Evolutionary conservation across 176 grass and related monocot genomes (phyloP), one percentile per base, ranked within the genome.

Genomic region (Metroxylon sagu): DNA sequence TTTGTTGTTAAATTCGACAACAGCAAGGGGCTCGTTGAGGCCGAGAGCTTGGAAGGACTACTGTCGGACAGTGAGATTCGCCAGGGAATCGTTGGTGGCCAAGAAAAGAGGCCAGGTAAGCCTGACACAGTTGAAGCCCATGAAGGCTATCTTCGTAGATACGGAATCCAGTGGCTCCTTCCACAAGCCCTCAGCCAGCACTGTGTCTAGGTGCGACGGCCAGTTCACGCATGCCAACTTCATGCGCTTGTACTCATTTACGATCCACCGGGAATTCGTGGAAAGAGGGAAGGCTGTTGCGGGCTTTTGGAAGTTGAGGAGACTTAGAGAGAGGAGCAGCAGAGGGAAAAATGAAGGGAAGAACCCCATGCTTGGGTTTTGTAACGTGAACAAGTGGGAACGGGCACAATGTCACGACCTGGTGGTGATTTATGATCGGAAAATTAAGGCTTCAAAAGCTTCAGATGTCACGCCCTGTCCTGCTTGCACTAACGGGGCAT

Each of bases 181-280:
- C 4, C 75, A 61, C 29, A 96, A 65, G 14, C 91, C 86, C 16
- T 96, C 91, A 1, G 86, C 77, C 25, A 96, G 75, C 91, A 96
- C 80, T 48, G 80, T 64, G 64, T 96, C 71, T 29, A 96, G 75
- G 61, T 96, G 91, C 23, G 91, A 90, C 62, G 91, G 91, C 86
- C 83, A 96, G 74, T 96, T 96, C 59, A 96, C 86, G 61, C 91
- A 96, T 53, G 86, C 78, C 77, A 90, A 71, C 86, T 96, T 96
- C 71, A 96, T 77, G 8, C 91, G 68, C 50, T 50, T 54, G 27
- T 83, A 48, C 64, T 87, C 75, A 49, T 87, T 78, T 43, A 96
- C 71, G 25, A 96, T 69, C 91, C 91, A 96, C 57, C 91, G 71
- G 21, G 83, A 89, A 49, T 67, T 62, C 76, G 91, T 90, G 31